Conservation (phyloP, 768 basidiomycete species). For the Mycena vitilis region DNA sequence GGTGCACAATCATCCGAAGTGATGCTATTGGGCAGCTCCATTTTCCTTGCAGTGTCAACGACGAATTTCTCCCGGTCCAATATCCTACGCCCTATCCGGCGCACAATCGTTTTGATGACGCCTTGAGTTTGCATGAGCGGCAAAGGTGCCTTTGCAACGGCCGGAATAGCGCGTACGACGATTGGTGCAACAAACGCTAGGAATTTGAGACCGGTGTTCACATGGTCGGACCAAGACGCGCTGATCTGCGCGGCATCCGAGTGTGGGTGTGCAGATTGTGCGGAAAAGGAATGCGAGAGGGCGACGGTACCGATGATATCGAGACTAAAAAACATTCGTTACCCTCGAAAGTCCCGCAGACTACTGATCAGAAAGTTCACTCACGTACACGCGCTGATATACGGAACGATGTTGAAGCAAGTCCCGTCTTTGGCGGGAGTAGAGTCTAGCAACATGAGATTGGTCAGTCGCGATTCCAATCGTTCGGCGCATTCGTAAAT, state of each 20-base stretch:
- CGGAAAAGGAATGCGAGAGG: constrained; percentile 55
- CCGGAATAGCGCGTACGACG: constrained; percentile 43
- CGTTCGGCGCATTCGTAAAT: constrained; percentile 46
- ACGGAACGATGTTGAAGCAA: constrained; percentile 39
- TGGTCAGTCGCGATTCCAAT: constrained; percentile 38
- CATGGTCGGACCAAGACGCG: constrained; percentile 40
- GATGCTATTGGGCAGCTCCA: not conserved
- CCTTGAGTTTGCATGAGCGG: constrained; percentile 42
- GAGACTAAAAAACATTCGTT: constrained; percentile 32
- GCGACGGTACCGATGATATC: constrained; percentile 50
- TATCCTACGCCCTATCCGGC: constrained; percentile 39
- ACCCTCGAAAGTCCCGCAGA: not conserved
- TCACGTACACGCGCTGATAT: constrained; percentile 40
- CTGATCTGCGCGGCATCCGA: constrained; percentile 42
- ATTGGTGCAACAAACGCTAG: constrained; percentile 44
- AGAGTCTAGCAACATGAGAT: constrained; percentile 37
- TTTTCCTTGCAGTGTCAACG: not conserved
- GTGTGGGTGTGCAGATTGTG: constrained; percentile 28
- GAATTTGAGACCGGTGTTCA: constrained; percentile 35
- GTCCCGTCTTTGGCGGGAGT: constrained; percentile 25
- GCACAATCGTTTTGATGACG: constrained; percentile 40
- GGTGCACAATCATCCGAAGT: not conserved
- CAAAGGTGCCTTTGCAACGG: constrained; percentile 40
- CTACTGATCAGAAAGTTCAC: constrained; percentile 8
- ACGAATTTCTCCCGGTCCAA: constrained; percentile 36